Conservation (phyloP, 495 filamentous ascomycete species). For the Podospora didyma region DNA sequence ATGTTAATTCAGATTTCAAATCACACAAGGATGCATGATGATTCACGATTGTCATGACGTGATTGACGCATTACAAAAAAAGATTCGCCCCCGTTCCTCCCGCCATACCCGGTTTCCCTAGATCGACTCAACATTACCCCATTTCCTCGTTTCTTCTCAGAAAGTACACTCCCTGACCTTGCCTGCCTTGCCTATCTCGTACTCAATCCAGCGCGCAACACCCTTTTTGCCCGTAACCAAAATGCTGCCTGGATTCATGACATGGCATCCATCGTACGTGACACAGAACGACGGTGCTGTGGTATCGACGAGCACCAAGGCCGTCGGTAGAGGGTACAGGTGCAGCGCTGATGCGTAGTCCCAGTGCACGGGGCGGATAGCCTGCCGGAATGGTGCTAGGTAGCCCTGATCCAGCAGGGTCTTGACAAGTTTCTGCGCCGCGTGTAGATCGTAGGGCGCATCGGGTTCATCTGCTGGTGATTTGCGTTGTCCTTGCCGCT, state of each 20-base stretch:
- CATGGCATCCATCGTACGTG: constrained; percentile 91
- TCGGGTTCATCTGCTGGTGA: constrained; percentile 3
- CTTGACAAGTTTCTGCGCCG: constrained; percentile 81
- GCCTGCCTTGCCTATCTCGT: constrained; percentile 57
- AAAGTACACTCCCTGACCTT: constrained; percentile 44
- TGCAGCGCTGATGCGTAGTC: constrained; percentile 69
- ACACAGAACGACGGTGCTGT: constrained; percentile 76
- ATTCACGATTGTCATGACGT: too few species aligned
- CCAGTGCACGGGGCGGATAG: constrained; percentile 78
- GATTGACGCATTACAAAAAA: too few species aligned
- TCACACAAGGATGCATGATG: too few species aligned
- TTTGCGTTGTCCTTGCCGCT: neutral
- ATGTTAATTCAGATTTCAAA: too few species aligned
- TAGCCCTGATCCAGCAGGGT: constrained; percentile 91
- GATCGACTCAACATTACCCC: too few species aligned
- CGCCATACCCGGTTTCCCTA: too few species aligned
- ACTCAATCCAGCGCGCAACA: constrained; percentile 79
- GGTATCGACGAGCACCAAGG: constrained; percentile 75
- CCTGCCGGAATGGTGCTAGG: constrained; percentile 77
- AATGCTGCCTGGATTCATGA: constrained; percentile 86
- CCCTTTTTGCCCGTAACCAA: constrained; percentile 59
- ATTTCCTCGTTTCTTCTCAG: constrained; percentile 7
- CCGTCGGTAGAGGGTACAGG: constrained; percentile 84
- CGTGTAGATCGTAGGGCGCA: constrained; percentile 47
- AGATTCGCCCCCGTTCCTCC: too few species aligned